Evolutionary conservation across 1,139 yeast species (phyloP).

Genomic region (Sugiyamaella pinicola): DNA sequence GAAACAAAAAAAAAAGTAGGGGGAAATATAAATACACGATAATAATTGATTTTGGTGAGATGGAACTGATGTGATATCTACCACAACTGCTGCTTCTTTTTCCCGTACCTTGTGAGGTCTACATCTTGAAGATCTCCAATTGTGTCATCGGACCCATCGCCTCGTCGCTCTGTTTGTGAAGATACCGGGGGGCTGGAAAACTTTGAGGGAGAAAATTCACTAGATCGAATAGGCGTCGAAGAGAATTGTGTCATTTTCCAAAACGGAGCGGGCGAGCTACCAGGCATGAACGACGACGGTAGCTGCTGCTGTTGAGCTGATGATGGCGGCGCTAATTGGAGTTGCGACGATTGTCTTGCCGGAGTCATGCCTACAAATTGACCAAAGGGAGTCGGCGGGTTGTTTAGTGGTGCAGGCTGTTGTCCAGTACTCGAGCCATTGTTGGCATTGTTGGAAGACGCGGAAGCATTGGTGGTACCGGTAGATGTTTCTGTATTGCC

Average conservation of each 20-base stretch:
- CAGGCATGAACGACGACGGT: conserved; percentile 47
- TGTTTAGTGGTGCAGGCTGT: conserved; percentile 18
- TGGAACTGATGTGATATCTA: not conserved
- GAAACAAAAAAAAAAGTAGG: not conserved
- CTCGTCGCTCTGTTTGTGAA: conserved; percentile 21
- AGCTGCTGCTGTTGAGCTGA: conserved; percentile 46
- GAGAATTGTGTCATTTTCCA: conserved; percentile 47
- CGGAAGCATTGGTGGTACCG: conserved; percentile 10
- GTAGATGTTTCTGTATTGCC: not conserved
- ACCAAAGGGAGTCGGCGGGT: conserved; percentile 7
- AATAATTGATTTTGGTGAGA: not conserved
- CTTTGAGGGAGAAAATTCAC: conserved; percentile 39
- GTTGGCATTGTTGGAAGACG: conserved; percentile 5
- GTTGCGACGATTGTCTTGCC: conserved; percentile 35
- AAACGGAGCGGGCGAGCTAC: conserved; percentile 47
- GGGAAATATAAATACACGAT: conserved; percentile 17
- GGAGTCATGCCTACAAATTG: conserved; percentile 29
- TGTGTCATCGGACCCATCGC: conserved; percentile 35
- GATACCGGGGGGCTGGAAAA: conserved; percentile 39
- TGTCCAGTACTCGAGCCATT: conserved; percentile 5
- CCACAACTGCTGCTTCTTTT: conserved; percentile 18
- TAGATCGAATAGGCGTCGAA: conserved; percentile 42
- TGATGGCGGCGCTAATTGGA: conserved; percentile 45
- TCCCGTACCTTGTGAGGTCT: conserved; percentile 43
- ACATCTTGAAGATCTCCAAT: conserved; percentile 51